These are phyloP conservation scores for Cokeromyces recurvatus DNA, from an alignment of 371 early-diverging fungal species.

Conservation along the genomic window DNA sequence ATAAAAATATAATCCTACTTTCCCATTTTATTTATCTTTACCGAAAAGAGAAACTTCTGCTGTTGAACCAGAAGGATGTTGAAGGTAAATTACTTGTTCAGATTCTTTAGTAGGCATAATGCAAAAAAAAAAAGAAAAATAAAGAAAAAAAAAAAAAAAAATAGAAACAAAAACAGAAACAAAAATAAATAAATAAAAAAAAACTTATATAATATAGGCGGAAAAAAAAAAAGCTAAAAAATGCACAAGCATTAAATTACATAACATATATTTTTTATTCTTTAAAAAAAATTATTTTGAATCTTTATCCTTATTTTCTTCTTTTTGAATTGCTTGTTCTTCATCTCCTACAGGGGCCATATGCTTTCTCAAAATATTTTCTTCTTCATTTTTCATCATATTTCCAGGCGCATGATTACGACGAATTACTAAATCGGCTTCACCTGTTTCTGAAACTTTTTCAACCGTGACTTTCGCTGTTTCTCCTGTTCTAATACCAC, in stretches of 20 bases:
- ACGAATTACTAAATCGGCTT: slow-evolving; percentile 28
- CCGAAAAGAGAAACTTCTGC: slow-evolving; percentile 62
- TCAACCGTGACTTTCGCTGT: slow-evolving; percentile 43
- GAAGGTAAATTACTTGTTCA: slow-evolving; percentile 28
- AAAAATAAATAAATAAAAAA: no score
- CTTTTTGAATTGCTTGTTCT: slow-evolving; percentile 22
- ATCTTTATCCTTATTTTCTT: background rate
- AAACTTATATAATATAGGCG: no score
- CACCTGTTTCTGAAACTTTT: slow-evolving; percentile 18
- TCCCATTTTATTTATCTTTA: no score
- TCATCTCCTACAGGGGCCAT: slow-evolving; percentile 45
- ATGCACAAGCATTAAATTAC: no score
- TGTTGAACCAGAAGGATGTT: slow-evolving; percentile 48
- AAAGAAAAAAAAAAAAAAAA: slow-evolving; percentile 10
- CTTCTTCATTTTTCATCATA: slow-evolving; percentile 11
- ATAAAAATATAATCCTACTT: no score
- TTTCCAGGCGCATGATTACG: slow-evolving; percentile 40
- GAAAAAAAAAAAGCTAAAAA: no score
- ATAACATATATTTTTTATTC: no score
- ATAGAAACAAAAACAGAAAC: no score
- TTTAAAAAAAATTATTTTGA: no score
- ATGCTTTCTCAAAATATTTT: slow-evolving; percentile 17
- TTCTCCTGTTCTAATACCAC: slow-evolving; percentile 67
- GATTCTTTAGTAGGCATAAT: slow-evolving; percentile 40
- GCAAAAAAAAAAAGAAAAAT: slow-evolving; percentile 5